Percentiles rank a stretch among this genome's conserved stretches.
Conservation (phyloP, 1,284 basidiomycete genomes). For the Athelia psychrophila region DNA sequence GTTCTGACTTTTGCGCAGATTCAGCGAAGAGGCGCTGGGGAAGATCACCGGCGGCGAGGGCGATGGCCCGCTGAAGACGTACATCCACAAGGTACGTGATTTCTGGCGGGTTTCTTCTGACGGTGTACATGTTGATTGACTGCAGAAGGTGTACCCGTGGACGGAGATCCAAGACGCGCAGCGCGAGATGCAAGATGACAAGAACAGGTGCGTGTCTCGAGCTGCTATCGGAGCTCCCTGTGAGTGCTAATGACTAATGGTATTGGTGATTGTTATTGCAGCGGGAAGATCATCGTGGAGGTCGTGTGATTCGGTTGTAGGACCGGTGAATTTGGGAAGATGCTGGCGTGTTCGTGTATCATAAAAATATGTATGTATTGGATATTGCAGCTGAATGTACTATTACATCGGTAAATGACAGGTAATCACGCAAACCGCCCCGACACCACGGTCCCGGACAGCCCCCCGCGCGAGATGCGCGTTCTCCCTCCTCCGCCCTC, state of each 20-base stretch:
- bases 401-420: too few relatives aligned
- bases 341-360: too few relatives aligned
- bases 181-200: slow-evolving; percentile 84
- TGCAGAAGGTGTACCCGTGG: slow-evolving; percentile 74
- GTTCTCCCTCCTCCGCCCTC: too few relatives aligned
- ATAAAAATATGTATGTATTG: too few relatives aligned
- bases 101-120: background rate
- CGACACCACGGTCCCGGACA: too few relatives aligned
- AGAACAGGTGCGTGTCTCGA: slow-evolving; percentile 51
- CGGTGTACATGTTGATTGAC: background rate
- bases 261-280: slow-evolving; percentile 24
- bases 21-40: slow-evolving; percentile 44
- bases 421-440: too few relatives aligned
- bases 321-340: too few relatives aligned
- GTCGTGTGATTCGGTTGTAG: slow-evolving; percentile 34
- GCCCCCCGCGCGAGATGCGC: too few relatives aligned
- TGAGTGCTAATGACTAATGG: slow-evolving; percentile 3
- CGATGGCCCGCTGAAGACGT: slow-evolving; percentile 63
- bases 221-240: background rate
- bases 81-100: slow-evolving; percentile 67
- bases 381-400: too few relatives aligned
- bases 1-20: slow-evolving; percentile 24
- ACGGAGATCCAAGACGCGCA: slow-evolving; percentile 82
- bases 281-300: slow-evolving; percentile 59
- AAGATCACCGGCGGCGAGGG: slow-evolving; percentile 59